These are phyloP conservation scores for Botryotinia narcissicola DNA, from an alignment of 2,329 filamentous ascomycete genomes.

Conservation along the genomic window DNA sequence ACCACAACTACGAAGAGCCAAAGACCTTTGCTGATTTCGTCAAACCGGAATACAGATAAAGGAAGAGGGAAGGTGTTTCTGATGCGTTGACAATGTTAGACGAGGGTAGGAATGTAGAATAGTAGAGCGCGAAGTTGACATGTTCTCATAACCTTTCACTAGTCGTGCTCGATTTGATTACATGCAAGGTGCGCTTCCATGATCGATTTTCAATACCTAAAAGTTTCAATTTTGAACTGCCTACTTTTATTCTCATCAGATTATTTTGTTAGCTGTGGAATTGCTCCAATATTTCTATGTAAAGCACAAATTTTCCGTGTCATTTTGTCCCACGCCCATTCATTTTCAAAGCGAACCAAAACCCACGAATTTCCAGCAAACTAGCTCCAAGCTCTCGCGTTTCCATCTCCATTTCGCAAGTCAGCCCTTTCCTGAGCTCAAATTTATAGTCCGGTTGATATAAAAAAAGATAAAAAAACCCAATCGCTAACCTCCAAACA, in stretches of 20 bases:
- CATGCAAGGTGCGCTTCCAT: slow-evolving; percentile 1
- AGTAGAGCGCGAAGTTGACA: slow-evolving; percentile 17
- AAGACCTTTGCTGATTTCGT: slow-evolving; percentile 97
- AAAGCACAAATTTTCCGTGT: slow-evolving; percentile 9
- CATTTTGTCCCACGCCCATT: slow-evolving; percentile 11
- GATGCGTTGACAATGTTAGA: not conserved
- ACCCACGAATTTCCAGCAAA: slow-evolving; percentile 9
- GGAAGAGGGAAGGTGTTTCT: not conserved
- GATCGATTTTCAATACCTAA: slow-evolving; percentile 1
- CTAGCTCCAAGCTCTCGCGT: not conserved
- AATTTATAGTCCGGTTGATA: slow-evolving; percentile 5
- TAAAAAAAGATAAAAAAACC: slow-evolving; percentile 22
- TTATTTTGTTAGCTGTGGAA: slow-evolving; percentile 12
- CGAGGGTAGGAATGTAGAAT: slow-evolving; percentile 9
- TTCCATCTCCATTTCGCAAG: not conserved
- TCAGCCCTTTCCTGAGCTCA: not conserved
- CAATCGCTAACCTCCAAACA: slow-evolving; percentile 32
- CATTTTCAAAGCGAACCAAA: slow-evolving; percentile 15
- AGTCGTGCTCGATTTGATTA: slow-evolving; percentile 8
- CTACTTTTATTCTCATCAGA: slow-evolving; percentile 1
- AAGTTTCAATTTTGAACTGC: not conserved
- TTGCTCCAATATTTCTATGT: slow-evolving; percentile 14
- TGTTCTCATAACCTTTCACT: slow-evolving; percentile 1
- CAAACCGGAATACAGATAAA: slow-evolving; percentile 88
- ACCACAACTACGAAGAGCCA: slow-evolving; percentile 69